Conservation (phyloP, 208 protist genomes). For the Acanthamoeba sp. region DNA sequence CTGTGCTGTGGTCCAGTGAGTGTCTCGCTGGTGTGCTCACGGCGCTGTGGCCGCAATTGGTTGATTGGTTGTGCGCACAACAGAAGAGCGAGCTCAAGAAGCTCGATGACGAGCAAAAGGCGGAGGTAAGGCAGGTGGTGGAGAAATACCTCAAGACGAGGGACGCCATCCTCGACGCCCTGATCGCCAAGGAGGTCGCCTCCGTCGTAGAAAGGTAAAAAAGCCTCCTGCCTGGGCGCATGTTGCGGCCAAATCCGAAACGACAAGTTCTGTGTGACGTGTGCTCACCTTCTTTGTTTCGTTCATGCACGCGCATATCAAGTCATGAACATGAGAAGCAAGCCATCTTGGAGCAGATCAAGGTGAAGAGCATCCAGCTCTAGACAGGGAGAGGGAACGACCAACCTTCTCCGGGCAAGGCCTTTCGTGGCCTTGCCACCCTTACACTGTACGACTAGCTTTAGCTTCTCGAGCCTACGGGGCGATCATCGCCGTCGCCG, state of each 20-base stretch:
- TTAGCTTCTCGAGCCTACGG: no score
- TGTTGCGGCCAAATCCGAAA: no score
- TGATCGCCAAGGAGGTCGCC: background rate
- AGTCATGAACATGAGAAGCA: constrained; percentile 19
- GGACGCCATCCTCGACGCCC: constrained; percentile 17
- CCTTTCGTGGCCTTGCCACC: no score
- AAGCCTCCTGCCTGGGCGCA: no score
- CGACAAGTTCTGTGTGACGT: background rate
- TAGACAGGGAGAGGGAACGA: background rate
- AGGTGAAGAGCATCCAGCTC: constrained; percentile 7
- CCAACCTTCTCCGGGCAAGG: no score
- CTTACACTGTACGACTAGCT: no score
- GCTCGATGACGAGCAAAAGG: background rate
- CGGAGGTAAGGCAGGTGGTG: background rate
- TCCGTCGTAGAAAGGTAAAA: background rate
- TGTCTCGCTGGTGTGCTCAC: background rate
- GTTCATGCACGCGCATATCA: no score
- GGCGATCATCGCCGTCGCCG: no score
- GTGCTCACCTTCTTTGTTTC: no score
- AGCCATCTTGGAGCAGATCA: constrained; percentile 4
- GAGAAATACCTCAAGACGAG: background rate
- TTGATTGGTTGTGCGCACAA: background rate
- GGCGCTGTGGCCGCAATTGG: background rate
- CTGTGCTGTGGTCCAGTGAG: background rate
- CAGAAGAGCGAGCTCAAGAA: constrained; percentile 34